phyloP scores from a whole-genome alignment of 2,329 filamentous ascomycete species.

The Aspergillus tanneri region DNA sequence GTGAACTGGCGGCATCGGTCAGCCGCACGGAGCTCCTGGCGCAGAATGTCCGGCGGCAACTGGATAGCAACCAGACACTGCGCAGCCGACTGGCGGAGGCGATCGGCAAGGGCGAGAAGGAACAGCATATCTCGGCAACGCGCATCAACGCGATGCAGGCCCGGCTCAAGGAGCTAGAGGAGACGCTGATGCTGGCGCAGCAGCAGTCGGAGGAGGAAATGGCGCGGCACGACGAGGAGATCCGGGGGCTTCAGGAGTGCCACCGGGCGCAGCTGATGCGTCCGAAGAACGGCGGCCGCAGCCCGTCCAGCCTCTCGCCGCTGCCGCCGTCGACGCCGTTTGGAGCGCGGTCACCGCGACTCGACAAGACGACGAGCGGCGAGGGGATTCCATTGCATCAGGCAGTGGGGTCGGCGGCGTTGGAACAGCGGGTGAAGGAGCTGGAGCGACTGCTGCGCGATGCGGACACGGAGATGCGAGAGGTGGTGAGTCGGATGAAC shows the following conservation, averaged over 20 bases:
- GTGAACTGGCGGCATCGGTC: slow-evolving; percentile 70
- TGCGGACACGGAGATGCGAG: slow-evolving; percentile 78
- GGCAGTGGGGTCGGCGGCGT: slow-evolving; percentile 68
- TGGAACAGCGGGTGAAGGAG: slow-evolving; percentile 77
- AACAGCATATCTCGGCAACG: slow-evolving; percentile 74
- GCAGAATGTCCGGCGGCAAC: slow-evolving; percentile 73
- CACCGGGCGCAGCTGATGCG: slow-evolving; percentile 76
- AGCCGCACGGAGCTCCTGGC: slow-evolving; percentile 77
- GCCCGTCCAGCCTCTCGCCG: slow-evolving; percentile 50
- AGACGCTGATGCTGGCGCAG: slow-evolving; percentile 78
- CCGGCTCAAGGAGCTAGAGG: slow-evolving; percentile 77
- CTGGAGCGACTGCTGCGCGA: slow-evolving; percentile 77
- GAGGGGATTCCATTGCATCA: slow-evolving; percentile 61
- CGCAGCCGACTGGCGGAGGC: slow-evolving; percentile 75
- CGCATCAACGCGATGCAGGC: slow-evolving; percentile 82
- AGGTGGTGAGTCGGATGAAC: slow-evolving; percentile 80
- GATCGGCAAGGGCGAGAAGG: slow-evolving; percentile 77
- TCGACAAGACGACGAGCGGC: slow-evolving; percentile 63
- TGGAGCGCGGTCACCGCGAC: slow-evolving; percentile 56
- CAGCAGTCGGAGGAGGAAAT: slow-evolving; percentile 83
- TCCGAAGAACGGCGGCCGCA: slow-evolving; percentile 57
- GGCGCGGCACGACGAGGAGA: slow-evolving; percentile 80
- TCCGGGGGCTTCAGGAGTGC: slow-evolving; percentile 70
- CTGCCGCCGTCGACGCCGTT: slow-evolving; percentile 64
- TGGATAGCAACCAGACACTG: slow-evolving; percentile 73